phyloP scores from a whole-genome alignment of 208 protist species.

The Naegleria lovaniensis region DNA sequence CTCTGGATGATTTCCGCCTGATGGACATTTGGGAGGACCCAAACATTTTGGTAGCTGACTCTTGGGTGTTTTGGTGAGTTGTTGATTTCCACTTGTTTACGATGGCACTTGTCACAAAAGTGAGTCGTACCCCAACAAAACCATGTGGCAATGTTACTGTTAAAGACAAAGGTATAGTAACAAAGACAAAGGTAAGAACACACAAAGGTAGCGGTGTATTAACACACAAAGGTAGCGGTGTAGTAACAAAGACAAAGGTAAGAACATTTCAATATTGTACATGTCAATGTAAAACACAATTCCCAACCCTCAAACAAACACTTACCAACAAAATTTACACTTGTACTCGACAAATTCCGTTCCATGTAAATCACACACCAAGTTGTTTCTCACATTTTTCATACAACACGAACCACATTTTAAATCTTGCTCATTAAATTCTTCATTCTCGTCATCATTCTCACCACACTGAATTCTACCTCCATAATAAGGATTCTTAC shows the following conservation, averaged over 20 bases:
- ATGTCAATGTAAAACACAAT: too few species aligned
- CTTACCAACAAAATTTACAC: conserved; percentile 44
- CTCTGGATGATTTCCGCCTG: not conserved
- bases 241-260: too few species aligned
- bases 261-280: too few species aligned
- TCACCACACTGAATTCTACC: not conserved
- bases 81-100: not conserved
- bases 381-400: not conserved
- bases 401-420: conserved; percentile 1
- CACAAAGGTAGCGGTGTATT: too few species aligned
- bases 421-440: not conserved
- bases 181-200: too few species aligned
- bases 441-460: not conserved
- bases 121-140: conserved; percentile 45
- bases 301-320: too few species aligned
- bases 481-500: conserved; percentile 17
- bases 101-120: conserved; percentile 48
- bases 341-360: conserved; percentile 43
- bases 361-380: conserved; percentile 30
- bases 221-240: too few species aligned
- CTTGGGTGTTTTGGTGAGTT: conserved; percentile 2
- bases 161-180: too few species aligned
- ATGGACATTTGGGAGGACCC: not conserved
- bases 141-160: conserved; percentile 32
- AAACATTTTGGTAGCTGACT: not conserved